Conservation (phyloP, 1,284 basidiomycete genomes). For the Ceratobasidium sp. region DNA sequence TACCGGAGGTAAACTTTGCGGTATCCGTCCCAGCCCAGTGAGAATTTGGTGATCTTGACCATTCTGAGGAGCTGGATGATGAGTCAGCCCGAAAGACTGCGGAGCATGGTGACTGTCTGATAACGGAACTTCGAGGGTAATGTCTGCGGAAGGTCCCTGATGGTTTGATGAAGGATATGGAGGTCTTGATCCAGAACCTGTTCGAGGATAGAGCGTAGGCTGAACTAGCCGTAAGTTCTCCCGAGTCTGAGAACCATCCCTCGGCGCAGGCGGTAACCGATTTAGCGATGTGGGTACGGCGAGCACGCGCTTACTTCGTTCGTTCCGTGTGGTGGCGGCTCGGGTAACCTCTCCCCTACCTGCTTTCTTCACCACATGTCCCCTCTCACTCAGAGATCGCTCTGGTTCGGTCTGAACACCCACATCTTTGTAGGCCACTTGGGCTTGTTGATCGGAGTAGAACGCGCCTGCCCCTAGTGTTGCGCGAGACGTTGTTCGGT, state of each 20-base stretch:
- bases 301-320: background rate
- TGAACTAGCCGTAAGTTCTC: background rate
- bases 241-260: background rate
- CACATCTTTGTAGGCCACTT: background rate
- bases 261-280: background rate
- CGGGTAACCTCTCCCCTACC: background rate
- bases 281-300: background rate
- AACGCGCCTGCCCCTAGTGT: background rate
- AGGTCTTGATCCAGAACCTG: background rate
- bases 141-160: background rate
- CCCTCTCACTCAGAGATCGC: background rate
- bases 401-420: slow-evolving; percentile 22
- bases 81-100: background rate
- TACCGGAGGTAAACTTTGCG: background rate
- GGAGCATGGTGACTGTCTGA: background rate
- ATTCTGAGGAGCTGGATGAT: background rate
- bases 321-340: background rate
- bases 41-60: background rate
- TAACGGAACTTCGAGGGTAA: background rate
- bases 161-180: background rate
- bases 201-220: background rate
- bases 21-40: background rate
- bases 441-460: background rate
- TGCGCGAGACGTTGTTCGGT: background rate
- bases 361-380: background rate